Evolutionary conservation across 108 stramenopile species (phyloP).

Genomic region (Mediolabrus comicus): DNA sequence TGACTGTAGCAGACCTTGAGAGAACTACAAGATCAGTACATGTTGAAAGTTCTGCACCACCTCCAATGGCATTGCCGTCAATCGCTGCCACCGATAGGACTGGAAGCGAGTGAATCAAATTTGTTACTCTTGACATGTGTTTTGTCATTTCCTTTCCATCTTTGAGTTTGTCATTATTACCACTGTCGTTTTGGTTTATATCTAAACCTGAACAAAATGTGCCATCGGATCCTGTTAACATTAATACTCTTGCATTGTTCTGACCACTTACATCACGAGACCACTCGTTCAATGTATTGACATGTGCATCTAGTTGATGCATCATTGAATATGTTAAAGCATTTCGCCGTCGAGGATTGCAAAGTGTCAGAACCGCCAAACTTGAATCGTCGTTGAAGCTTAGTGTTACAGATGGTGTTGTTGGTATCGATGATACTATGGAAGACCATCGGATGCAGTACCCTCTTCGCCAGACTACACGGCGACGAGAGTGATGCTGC

Average conservation of each 20-base stretch:
- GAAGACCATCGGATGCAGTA: not conserved
- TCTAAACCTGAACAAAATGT: slow-evolving; percentile 44
- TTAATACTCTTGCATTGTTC: slow-evolving; percentile 28
- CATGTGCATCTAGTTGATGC: slow-evolving; percentile 30
- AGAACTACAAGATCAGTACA: slow-evolving; percentile 43
- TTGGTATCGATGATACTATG: not conserved
- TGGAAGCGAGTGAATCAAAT: slow-evolving; percentile 23
- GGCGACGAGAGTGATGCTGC: too few relatives aligned
- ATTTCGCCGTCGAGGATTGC: slow-evolving; percentile 36
- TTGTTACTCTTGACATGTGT: slow-evolving; percentile 36
- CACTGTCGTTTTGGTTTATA: slow-evolving; percentile 13
- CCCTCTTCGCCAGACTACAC: too few relatives aligned
- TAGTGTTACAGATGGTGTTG: slow-evolving; percentile 12
- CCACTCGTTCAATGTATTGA: slow-evolving; percentile 18
- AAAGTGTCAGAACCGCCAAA: slow-evolving; percentile 24
- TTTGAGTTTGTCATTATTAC: not conserved
- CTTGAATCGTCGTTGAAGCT: slow-evolving; percentile 5
- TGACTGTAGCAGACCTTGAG: slow-evolving; percentile 13
- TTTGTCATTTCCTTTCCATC: slow-evolving; percentile 21
- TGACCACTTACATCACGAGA: not conserved
- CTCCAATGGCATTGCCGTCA: slow-evolving; percentile 41
- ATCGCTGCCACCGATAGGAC: slow-evolving; percentile 29
- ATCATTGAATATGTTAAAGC: slow-evolving; percentile 40
- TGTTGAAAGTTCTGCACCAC: slow-evolving; percentile 41
- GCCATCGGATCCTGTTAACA: slow-evolving; percentile 32